Evolutionary conservation across 1,284 basidiomycete genomes (phyloP), one percentile per base, ranked within the genome.

Genomic region (Pseudomicrostroma phylloplanum): DNA sequence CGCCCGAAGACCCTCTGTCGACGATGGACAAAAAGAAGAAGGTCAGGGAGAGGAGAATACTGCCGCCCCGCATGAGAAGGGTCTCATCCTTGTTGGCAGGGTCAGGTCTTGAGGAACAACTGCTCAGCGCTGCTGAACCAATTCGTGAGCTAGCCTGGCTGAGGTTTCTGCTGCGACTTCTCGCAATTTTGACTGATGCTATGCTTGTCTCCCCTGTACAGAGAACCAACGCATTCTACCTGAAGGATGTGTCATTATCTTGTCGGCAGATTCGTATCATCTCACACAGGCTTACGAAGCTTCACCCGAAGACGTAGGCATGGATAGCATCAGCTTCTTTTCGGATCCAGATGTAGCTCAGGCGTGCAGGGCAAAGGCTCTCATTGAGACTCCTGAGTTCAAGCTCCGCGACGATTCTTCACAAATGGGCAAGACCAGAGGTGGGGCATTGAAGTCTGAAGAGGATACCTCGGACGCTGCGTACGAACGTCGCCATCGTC

Each of bases 401-500:
- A 64, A 65, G 42, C 64, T 59, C 23, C 51, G 72, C 19, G 72
- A 73, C 53, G 70, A 70, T 23, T 64, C 65, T 8, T 67, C 65
- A 49, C 62, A 69, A 58, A 69, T 72, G 68, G 67, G 70, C 41
- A 73, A 73, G 48, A 73, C 72, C 9, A 66, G 72, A 46, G 51
- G 51, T 54, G 51, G 51, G 6, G 66, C 68, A 13, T 58, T 70
- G 2, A 60, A 66, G 6, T 65, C 64, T 23, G 66, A 68, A 41
- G 66, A 85, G 65, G 90, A 92, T 78, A 89, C 88, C 1, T 89
- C 88, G 3, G 92, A 94, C 80, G 85, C 85, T 17, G 85, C 85
- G n/a, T 96, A 92, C 77, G 86, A 89, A 78, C 86, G 86, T 63
- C 85, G 90, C 46, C 92, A 94, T 80, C 85, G 87, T 61, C 90